A percentile compares a stretch with the other conserved stretches of the same genome.
These are phyloP conservation scores for Leccinum fibrillosum DNA, from an alignment of 768 basidiomycete species.

Conservation along the genomic window DNA sequence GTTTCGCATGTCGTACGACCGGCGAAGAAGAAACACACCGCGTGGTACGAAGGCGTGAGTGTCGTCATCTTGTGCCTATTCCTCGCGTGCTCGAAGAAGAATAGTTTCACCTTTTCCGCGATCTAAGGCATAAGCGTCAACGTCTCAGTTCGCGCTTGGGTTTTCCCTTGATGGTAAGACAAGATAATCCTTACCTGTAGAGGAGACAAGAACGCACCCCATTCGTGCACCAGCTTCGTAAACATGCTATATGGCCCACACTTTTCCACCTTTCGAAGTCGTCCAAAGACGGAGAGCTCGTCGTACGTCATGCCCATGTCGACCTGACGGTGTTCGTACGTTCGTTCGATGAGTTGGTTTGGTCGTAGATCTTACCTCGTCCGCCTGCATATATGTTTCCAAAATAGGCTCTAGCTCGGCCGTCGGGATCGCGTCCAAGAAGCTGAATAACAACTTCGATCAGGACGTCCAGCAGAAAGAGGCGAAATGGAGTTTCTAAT, in stretches of 20 bases:
- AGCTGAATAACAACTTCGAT: slow-evolving; percentile 45
- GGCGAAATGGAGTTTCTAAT: not conserved
- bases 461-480: not conserved
- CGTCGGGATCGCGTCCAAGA: slow-evolving; percentile 88
- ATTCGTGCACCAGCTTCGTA: slow-evolving; percentile 90
- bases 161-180: not conserved
- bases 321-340: slow-evolving; percentile 38
- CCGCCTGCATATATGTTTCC: slow-evolving; percentile 90
- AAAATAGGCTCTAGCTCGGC: slow-evolving; percentile 97
- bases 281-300: slow-evolving; percentile 89
- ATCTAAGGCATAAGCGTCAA: slow-evolving; percentile 42
- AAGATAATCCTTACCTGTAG: slow-evolving; percentile 49
- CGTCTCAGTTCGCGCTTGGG: not conserved
- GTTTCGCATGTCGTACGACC: not conserved
- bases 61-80: slow-evolving; percentile 99
- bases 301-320: slow-evolving; percentile 99
- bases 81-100: slow-evolving; percentile 95
- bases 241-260: slow-evolving; percentile 98
- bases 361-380: slow-evolving; percentile 61
- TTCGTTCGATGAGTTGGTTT: not conserved
- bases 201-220: slow-evolving; percentile 86
- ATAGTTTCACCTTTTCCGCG: slow-evolving; percentile 94
- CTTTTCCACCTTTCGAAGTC: slow-evolving; percentile 93
- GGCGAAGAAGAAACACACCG: slow-evolving; percentile 47
- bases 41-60: slow-evolving; percentile 89